Base-by-base conservation (phyloP, 306 rosid species). In the Gillenia trifoliata region DNA sequence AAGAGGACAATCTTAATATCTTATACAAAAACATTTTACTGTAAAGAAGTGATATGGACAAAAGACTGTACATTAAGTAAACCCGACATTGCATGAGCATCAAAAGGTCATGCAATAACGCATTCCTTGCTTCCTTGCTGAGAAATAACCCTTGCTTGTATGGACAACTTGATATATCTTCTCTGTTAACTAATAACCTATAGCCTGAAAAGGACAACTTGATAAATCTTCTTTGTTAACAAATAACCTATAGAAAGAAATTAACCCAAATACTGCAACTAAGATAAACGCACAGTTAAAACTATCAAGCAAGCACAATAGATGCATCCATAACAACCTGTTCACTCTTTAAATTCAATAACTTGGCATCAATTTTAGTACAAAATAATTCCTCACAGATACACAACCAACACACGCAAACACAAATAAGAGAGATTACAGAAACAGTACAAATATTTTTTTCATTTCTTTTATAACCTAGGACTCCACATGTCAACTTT, bases 51-150 rank as follows among this genome's bases (percentile, higher is more conserved):
- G n/a, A n/a, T 52, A 55, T 31, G 71, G 77, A 26, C 28, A 66
- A 75, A 36, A 62, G 69, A 74, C 66, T 26, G 55, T 83, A 85
- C 89, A 77, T 85, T 85, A 31, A 85, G 82, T 77, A 85, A 77
- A 70, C 89, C 86, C 78, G 89, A 85, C 89, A 85, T 85, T 77
- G 86, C 84, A 82, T 71, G 80, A 47, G 78, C 69, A 62, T 82
- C 75, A 77, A 82, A 78, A 64, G 60, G 77, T 73, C 78, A 79
- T 41, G 77, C 75, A 64, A 78, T 73, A 76, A 25, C 36, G 77
- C 84, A 82, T 77, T 77, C 28, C 52, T 45, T 45, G 52, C 52
- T 16, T 45, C 86, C 76, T 63, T 54, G 73, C 67, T 11, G 6
- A 63, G 30, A 79, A 66, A 68, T 57, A 55, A 43, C 72, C 75